These are phyloP conservation scores for Phytopythium delawarense DNA, from an alignment of 352 stramenopile species.

Conservation along the genomic window DNA sequence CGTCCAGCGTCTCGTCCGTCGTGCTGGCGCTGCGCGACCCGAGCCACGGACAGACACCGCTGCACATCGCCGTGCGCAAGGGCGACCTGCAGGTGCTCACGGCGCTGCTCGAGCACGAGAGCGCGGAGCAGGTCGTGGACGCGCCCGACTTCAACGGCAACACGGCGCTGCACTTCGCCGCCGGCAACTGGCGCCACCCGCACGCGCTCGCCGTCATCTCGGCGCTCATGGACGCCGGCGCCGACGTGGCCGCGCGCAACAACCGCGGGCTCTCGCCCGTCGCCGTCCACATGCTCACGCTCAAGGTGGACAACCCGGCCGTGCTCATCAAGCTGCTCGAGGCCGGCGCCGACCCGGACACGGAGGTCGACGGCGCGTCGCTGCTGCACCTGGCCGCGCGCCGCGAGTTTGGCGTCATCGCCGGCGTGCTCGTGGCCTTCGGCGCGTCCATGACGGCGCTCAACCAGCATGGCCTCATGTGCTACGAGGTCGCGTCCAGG, in stretches of 20 bases:
- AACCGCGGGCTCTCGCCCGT: slow-evolving; percentile 64
- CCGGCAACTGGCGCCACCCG: slow-evolving; percentile 52
- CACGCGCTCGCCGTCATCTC: slow-evolving; percentile 40
- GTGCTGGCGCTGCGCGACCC: slow-evolving; percentile 67
- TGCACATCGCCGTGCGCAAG: slow-evolving; percentile 77
- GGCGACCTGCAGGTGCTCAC: slow-evolving; percentile 67
- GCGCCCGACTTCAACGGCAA: slow-evolving; percentile 76
- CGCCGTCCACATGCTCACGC: slow-evolving; percentile 74
- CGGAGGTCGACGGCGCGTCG: slow-evolving; percentile 55
- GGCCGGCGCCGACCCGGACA: slow-evolving; percentile 48
- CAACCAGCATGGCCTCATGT: slow-evolving; percentile 73
- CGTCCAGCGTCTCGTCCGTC: slow-evolving; percentile 61
- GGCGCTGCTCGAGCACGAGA: slow-evolving; percentile 65
- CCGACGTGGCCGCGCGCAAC: slow-evolving; percentile 47
- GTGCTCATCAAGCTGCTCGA: slow-evolving; percentile 67
- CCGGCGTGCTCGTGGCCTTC: slow-evolving; percentile 55
- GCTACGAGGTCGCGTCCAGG: slow-evolving; percentile 64
- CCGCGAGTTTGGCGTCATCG: slow-evolving; percentile 46
- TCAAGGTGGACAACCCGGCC: slow-evolving; percentile 68
- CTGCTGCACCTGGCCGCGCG: slow-evolving; percentile 57
- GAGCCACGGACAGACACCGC: slow-evolving; percentile 66
- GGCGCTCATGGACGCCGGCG: slow-evolving; percentile 45
- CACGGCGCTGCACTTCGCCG: slow-evolving; percentile 75
- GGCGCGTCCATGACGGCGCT: slow-evolving; percentile 55
- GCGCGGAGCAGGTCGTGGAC: slow-evolving; percentile 64